Percentiles rank a stretch among this genome's conserved stretches.
These are phyloP conservation scores for Endogone sp. DNA, from an alignment of 192 early-diverging fungal genomes.

Conservation along the genomic window DNA sequence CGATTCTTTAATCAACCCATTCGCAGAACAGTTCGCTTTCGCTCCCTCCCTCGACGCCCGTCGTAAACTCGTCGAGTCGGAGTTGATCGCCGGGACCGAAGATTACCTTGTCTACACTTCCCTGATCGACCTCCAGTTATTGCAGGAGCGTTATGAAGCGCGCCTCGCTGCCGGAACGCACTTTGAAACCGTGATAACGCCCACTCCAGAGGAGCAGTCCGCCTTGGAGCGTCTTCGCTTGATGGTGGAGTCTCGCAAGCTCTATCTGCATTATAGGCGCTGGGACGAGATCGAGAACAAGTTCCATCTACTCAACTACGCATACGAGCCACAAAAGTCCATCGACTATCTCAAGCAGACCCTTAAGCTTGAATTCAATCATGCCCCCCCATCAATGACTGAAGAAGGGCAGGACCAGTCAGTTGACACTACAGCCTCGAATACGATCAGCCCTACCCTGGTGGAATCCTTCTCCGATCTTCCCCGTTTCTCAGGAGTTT, in stretches of 20 bases:
- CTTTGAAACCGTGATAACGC: neutral
- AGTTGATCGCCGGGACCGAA: neutral
- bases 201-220: neutral
- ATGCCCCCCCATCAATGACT: neutral
- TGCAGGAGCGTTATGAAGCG: neutral
- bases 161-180: neutral
- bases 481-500: neutral
- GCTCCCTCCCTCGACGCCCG: neutral
- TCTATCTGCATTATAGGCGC: neutral
- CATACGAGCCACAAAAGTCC: neutral
- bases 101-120: neutral
- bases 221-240: neutral
- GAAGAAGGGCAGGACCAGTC: neutral
- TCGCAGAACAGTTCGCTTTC: neutral
- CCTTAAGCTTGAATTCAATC: neutral
- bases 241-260: neutral
- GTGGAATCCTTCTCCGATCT: neutral
- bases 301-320: neutral
- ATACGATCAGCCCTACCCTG: neutral
- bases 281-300: neutral
- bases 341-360: neutral
- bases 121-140: neutral
- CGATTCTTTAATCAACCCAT: neutral
- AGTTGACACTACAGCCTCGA: neutral
- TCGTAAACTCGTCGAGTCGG: neutral